Base-by-base conservation (phyloP, 2,329 filamentous ascomycete species). In the Cryphonectria naterciae region DNA sequence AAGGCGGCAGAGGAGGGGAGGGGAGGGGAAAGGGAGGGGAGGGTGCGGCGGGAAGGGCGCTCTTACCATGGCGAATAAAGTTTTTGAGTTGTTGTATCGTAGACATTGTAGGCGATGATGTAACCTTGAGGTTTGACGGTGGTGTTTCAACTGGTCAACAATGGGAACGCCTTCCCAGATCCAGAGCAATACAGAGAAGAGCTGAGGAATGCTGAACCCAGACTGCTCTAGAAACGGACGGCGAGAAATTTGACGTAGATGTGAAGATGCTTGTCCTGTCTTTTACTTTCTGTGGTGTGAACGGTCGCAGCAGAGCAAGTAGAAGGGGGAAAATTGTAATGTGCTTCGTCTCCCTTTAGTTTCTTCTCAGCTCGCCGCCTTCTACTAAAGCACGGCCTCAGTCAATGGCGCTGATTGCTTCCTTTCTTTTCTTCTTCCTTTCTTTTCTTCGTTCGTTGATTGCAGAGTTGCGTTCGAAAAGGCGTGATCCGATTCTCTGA, bases 11-110 rank as follows among this genome's bases (percentile, higher is more conserved):
- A 8, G 58, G 66, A 39, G 54, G 28, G 60, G 65, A 65, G 63
- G 35, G 63, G 69, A 70, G 63, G 64, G 32, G 25, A 41, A 49
- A 19, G 65, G 19, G 19, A 25, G 22, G 19, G 41, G 52, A 68
- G 68, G 39, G 49, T 65, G 43, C 68, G 71, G 56, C 60, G 69
- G 25, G 62, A 69, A n/a, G 46, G 22, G 43, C 35, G 52, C 28
- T 52, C 67, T 68, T 83, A 90, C 88, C 95, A 86, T 98, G 95
- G 75, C 95, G 93, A 83, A 98, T 96, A 83, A 98, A 97, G 83
- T 98, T 98, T 84, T 98, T 98, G 77, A 98, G 89, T 80, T 96
- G 96, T 85, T 98, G 95, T 84, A 98, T 97, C 75, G 88, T 89
- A 78, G 88, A 90, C 88, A 90, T 90, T 69, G 70, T 72, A 68